Evolutionary conservation across 352 stramenopile genomes (phyloP), one percentile per base, ranked within the genome.

Genomic region (Globisporangium ultimum): DNA sequence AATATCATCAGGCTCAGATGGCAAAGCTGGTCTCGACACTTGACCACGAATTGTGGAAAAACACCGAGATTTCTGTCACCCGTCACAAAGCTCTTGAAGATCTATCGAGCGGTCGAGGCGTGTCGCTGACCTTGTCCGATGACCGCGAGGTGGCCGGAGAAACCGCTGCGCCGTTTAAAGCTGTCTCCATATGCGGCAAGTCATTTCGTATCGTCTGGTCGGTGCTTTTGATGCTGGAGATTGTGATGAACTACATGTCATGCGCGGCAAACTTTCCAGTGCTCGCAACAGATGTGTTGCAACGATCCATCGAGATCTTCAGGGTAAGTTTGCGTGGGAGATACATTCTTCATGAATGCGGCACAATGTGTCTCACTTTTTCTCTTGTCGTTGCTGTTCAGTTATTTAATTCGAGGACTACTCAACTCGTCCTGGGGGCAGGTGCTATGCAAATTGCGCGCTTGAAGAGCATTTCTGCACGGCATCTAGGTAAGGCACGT

Each of bases 361-460:
- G 43, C 2, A 58, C 34, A 45, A 0, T 21, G 40, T 48, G 20
- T 36, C 3, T 52, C 7, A 62, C 32, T 50, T 12, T 59, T 12
- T 50, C 14, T 61, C 24, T 67, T 52, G 22, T 36, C 12, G 24
- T 46, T 24, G n/a, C n/a, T 56, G 41, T 55, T 55, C 62, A 96
- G 70, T 68, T 99, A 62, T 99, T 98, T 87, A 98, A 98, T 70
- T 96, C 94, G 10, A 71, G 95, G 17, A 97, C 96, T 6, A 98
- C 91, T 17, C 93, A 98, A 58, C 84, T 99, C 15, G 96, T 99
- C 34, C 80, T 99, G 13, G 95, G 94, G 8, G 96, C 96, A 62
- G 95, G 96, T 13, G 96, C 96, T 13, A 98, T 99, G 74, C 94
- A 99, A 71, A 84, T 97, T 42, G 95, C 96, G n/a, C 80, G 87